Base-by-base conservation (phyloP, 306 rosid species). In the Phaseolus lunatus region DNA sequence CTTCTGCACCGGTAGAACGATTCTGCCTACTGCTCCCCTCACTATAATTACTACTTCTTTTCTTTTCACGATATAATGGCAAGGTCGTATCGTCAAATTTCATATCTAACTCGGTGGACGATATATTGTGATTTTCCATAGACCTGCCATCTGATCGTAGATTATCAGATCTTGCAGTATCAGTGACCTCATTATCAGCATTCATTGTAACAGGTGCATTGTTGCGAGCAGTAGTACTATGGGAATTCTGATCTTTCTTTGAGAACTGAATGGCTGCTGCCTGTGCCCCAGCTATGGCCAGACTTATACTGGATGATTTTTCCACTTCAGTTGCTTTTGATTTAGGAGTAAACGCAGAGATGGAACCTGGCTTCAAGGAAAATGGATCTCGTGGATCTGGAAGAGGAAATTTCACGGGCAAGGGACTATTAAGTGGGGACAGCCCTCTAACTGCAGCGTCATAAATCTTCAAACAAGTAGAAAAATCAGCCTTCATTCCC, bases 391-490 rank as follows among this genome's bases (percentile, higher is more conserved):
- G 84, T 59, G 96, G 93, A 82, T 92, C 80, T 48, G 96, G 97
- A 89, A 92, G 89, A 3, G 88, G 91, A 86, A 92, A 92, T 65
- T 88, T 88, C 50, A 92, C 89, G 7, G 89, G 88, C 59, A 89
- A 80, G 9, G 97, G 97, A 83, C 88, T 67, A 67, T 84, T 72
- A 77, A 88, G 88, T 0, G 86, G 87, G 20, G 87, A 75, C 31
- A 95, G 89, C 73, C 97, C 97, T 84, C 97, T 88, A 62, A 84
- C 85, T 22, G 97, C 99, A 67, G 90, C 92, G 29, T 95, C 97
- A 70, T 85, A 85, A 81, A 88, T 86, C 99, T 92, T 73, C 47
- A 14, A 62, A 66, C 18, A 80, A 37, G 73, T 11, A 80, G 24
- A 68, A 53, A 73, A 44, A 61, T 71, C 54, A 73, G 68, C 64